Evolutionary conservation across 257 asterid species (phyloP), one percentile per base, ranked within the genome.

Genomic region (Nicotiana attenuata): DNA sequence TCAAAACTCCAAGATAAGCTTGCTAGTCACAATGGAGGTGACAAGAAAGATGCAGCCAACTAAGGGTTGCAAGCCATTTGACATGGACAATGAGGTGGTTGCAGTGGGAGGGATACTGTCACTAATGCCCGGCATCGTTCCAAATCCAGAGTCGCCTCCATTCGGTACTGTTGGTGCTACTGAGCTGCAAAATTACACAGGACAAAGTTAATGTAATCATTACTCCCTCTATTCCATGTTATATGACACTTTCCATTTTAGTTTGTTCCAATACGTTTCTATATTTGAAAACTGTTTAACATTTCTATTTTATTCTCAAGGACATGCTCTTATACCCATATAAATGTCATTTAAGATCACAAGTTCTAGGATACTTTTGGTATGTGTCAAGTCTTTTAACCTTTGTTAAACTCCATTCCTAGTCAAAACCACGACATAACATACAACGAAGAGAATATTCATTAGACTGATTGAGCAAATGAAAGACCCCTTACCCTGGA

Each of bases 111-210:
- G 93, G 55, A 91, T 87, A 81, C 81, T 82, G 14, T 87, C 94
- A 2, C 92, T 89, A 16, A 84, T 87, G 82, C 94, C 93, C 0
- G 86, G 80, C 78, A 88, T 80, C 67, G 85, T 88, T 85, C 93
- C 92, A 28, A 89, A 10, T 56, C 88, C 87, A 7, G 97, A 96
- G 87, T 82, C 87, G 81, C 88, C 86, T 13, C 88, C 76, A 59
- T 86, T 90, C 33, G 88, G 13, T 61, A 80, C 77, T 1, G 87
- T 13, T 76, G 97, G 97, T 82, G 97, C 90, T 38, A 85, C 90
- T 10, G 69, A 81, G 63, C 98, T 91, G 93, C 83, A 79, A 73
- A 67, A 78, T 53, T 57, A 35, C 33, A 77, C 22, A 3, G 79
- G 76, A 59, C 24, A 64, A 59, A 78, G 67, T 65, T 79, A 65